Percentiles rank a stretch among this genome's conserved stretches.
Conservation (phyloP, 345 rosid species). For the Noccaea caerulescens region DNA sequence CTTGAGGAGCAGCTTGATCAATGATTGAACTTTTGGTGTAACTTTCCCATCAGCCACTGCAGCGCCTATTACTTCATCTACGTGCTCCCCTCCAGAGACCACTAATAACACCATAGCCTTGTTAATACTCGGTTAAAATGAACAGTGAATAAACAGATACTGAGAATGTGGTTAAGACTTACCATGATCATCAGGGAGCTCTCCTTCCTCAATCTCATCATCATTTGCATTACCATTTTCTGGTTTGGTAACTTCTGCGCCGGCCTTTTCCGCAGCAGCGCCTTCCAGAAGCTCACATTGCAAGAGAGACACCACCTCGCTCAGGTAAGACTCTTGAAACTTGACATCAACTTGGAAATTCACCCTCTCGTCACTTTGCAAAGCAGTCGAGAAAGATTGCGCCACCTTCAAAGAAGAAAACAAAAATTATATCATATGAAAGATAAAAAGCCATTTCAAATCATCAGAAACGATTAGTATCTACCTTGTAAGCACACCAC, state of each 20-base stretch:
- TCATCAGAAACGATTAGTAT: constrained; percentile 7
- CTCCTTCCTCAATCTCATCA: constrained; percentile 97
- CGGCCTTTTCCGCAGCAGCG: constrained; percentile 70
- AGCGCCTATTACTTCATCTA: constrained; percentile 91
- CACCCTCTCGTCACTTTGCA: constrained; percentile 92
- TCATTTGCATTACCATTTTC: constrained; percentile 45
- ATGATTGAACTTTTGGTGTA: constrained; percentile 94
- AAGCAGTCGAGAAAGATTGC: constrained; percentile 84
- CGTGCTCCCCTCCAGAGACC: constrained; percentile 97
- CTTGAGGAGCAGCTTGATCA: constrained; percentile 80
- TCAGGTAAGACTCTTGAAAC: constrained; percentile 91
- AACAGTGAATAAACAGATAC: constrained; percentile 9
- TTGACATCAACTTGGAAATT: constrained; percentile 92
- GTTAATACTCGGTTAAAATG: neutral
- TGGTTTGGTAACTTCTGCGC: constrained; percentile 42
- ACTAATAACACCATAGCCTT: constrained; percentile 51
- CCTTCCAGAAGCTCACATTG: constrained; percentile 92
- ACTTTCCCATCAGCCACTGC: constrained; percentile 99
- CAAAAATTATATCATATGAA: neutral
- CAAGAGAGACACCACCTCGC: constrained; percentile 74
- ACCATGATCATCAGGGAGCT: constrained; percentile 94
- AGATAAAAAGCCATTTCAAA: constrained; percentile 7
- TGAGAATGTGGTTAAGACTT: constrained; percentile 36
- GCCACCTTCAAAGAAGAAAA: constrained; percentile 68
- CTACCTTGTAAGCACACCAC: constrained; percentile 99